Base-by-base conservation (phyloP, 768 basidiomycete species). In the Pleurotus tuber-regium region DNA sequence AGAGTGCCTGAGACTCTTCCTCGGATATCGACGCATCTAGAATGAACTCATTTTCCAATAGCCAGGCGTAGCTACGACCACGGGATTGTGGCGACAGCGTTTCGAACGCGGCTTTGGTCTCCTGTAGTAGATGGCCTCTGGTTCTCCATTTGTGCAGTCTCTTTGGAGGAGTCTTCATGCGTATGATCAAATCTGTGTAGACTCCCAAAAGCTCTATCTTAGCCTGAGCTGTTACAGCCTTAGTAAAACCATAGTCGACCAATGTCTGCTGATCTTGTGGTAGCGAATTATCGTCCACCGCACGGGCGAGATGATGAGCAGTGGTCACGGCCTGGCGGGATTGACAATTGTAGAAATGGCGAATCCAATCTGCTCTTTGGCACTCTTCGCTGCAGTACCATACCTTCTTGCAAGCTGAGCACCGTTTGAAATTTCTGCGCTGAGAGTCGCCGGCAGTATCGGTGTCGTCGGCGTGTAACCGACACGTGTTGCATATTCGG, bases 311-410 rank as follows among this genome's bases (percentile, higher is more conserved):
- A 49, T 66, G 54, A 50, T 72, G 59, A 21, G 64, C 66, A 6
- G 68, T 68, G 53, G 54, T 65, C 44, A 70, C 59, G 4, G 57
- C 51, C 16, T 53, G 24, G 8, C 39, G 41, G 1, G 54, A 48
- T 16, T 64, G 60, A 56, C 70, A 72, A n/a, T 69, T 52, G 40
- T 71, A 66, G 6, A 69, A 65, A 47, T 72, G 72, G 6, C n/a
- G 5, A 2, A 52, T 35, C 70, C 71, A 72, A 33, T 64, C 30
- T 1, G 29, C 23, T 29, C 50, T 56, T 51, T 74, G 72, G 43
- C 69, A 70, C 18, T 49, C 11, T 29, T 42, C 14, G 43, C 59
- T 60, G 62, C 71, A 74, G 48, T 72, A 74, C 66, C 66, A 66
- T 10, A 51, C 61, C 21, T 53, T 56, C 24, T 52, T 51, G 50